A percentile compares a stretch with the other conserved stretches of the same genome.
Conservation (phyloP, 345 rosid species). For the Ceriops tagal region DNA sequence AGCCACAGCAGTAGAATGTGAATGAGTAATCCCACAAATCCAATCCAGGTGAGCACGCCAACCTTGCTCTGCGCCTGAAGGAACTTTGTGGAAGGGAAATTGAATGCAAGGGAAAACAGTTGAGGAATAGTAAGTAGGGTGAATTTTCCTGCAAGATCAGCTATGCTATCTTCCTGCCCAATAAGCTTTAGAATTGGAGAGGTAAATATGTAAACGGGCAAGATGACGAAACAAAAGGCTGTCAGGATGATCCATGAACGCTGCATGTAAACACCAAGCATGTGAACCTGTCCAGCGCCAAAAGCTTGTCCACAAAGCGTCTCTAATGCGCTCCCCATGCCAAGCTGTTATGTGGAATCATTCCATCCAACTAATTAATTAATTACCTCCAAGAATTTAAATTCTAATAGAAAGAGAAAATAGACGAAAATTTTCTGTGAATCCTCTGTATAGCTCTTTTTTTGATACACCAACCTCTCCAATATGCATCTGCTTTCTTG, state of each 20-base stretch:
- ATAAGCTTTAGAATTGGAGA: conserved; percentile 55
- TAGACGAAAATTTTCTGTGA: not conserved
- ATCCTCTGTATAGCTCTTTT: no score
- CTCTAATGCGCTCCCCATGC: conserved; percentile 92
- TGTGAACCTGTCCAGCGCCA: conserved; percentile 70
- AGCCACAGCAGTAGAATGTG: conserved; percentile 50
- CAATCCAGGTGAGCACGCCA: conserved; percentile 50
- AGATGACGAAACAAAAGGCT: conserved; percentile 38
- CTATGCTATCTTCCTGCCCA: conserved; percentile 53
- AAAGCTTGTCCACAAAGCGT: conserved; percentile 86
- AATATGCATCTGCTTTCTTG: no score
- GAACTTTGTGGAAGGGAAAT: conserved; percentile 61
- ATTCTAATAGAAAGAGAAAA: not conserved
- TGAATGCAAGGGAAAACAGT: conserved; percentile 58
- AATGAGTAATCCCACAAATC: conserved; percentile 32
- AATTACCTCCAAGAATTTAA: not conserved
- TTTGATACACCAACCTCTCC: no score
- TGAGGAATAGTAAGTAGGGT: conserved; percentile 51
- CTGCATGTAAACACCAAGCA: conserved; percentile 82
- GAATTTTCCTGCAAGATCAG: conserved; percentile 57
- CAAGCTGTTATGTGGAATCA: conserved; percentile 44
- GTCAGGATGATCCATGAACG: conserved; percentile 68
- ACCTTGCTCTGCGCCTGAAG: conserved; percentile 86
- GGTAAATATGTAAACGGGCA: conserved; percentile 64
- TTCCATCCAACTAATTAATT: not conserved